Evolutionary conservation across 116 monocot species (phyloP), one percentile per base, ranked within the genome.

Genomic region (Cymodocea nodosa): DNA sequence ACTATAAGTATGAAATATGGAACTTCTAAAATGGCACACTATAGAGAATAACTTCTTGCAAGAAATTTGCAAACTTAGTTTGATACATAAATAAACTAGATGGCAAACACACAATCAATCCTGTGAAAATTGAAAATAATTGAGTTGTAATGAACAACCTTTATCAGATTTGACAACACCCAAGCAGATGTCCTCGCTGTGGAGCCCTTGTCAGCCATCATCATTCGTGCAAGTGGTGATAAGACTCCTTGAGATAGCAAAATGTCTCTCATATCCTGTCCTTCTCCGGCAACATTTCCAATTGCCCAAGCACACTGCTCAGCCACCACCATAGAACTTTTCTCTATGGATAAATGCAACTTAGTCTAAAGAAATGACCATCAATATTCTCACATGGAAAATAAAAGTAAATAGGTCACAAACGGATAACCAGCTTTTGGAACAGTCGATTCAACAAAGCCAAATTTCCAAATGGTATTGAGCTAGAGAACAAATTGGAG

Each of bases 221-320:
- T 81, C 77, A 97, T 73, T 39, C 91, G 80, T 68, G 83, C 81
- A 68, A 97, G 87, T 23, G 90, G 95, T 40, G 79, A 71, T 54
- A 97, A 77, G 71, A 79, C 85, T 67, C 87, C 90, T 76, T 90
- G 95, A 63, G 87, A 81, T 51, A 90, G 68, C 72, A 97, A 81
- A 70, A 81, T 75, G 68, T 79, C 85, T 66, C 95, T 87, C 59
- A 90, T 51, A 24, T 97, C 83, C 23, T 80, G 81, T 63, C 78
- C 91, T 85, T 97, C 95, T 67, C 91, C 95, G 71, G 91, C 90
- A 74, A 90, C 83, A 77, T 97, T 97, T 40, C 95, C 95, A 68
- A 97, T 63, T 63, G 95, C 91, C 95, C 95, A 97, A 53, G 95
- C 87, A 75, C 91, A 97, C 80, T 90, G 95, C 73, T 97, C 95